Base-by-base conservation (phyloP, 805 yeast genomes). In the Barnettozyma pratensis region DNA sequence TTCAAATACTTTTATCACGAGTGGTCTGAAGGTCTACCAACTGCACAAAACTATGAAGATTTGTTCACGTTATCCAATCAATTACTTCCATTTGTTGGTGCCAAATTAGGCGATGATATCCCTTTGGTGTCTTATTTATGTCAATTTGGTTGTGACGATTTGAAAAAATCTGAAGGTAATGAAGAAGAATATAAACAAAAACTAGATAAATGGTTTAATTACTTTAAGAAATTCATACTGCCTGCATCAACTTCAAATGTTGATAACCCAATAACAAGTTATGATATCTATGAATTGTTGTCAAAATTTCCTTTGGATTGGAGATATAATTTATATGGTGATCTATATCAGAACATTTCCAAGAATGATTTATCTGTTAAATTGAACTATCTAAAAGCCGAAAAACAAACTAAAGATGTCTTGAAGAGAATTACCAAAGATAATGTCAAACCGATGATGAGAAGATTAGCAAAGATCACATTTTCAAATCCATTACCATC, bases 391-490 rank as follows among this genome's bases (percentile, higher is more conserved):
- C 77, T 78, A 12, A 78, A 72, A 49, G 85, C 95, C 0, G 94
- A 85, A 60, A 88, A 86, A 61, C 79, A 84, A 37, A 87, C 96
- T 0, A 88, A 84, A 58, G 83, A 81, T 60, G 74, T 83, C 3
- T 68, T 92, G 54, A 91, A 92, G 61, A 73, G 97, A 48, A 71
- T 92, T 28, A 87, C 96, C 25, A 84, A 83, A 41, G 91, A 87
- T 52, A 90, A 87, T 52, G 83, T 86, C 2, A 72, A 75, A 28
- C 77, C 80, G 26, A 83, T 87, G 77, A 84, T 85, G 78, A 74
- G 90, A 52, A 73, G 79, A 41, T 68, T 92, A 27, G 85, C 95
- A 0, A 81, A 83, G 54, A 72, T 88, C 10, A 77, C 90, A 25
- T 82, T 80, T 50, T 68, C 85, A 1, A 88, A 88, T 62, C 97